Conservation (phyloP, 441 rosid genomes). For the Pelargonium australe region DNA sequence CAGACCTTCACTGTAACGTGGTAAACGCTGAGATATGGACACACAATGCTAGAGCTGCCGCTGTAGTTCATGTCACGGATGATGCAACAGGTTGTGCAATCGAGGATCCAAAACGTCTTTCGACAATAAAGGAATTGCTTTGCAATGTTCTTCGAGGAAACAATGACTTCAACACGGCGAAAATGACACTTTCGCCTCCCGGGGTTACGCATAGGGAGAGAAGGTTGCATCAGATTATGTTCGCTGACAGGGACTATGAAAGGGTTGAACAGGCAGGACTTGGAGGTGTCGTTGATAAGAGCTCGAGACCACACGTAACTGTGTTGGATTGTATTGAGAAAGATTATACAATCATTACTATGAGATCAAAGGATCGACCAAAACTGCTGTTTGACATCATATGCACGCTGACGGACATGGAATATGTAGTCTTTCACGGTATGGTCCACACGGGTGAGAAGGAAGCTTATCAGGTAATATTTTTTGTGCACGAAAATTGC, state of each 20-base stretch:
- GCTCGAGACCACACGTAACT: slow-evolving; percentile 52
- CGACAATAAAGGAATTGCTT: slow-evolving; percentile 56
- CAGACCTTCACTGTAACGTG: slow-evolving; percentile 74
- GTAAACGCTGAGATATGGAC: slow-evolving; percentile 94
- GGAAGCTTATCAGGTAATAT: slow-evolving; percentile 84
- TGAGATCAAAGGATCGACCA: slow-evolving; percentile 87
- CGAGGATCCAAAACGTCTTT: slow-evolving; percentile 51
- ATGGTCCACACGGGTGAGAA: slow-evolving; percentile 60
- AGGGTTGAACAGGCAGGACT: slow-evolving; percentile 31
- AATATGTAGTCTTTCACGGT: slow-evolving; percentile 86
- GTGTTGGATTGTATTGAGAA: slow-evolving; percentile 62
- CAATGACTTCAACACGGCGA: slow-evolving; percentile 54
- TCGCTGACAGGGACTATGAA: slow-evolving; percentile 84
- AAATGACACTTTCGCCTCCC: slow-evolving; percentile 58
- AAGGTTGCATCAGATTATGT: slow-evolving; percentile 90
- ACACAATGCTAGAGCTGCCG: slow-evolving; percentile 86
- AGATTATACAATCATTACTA: slow-evolving; percentile 72
- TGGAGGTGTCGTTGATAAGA: slow-evolving; percentile 27
- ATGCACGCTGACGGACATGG: slow-evolving; percentile 90
- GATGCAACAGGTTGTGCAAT: slow-evolving; percentile 49
- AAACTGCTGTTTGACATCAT: slow-evolving; percentile 81
- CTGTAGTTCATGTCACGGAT: slow-evolving; percentile 78
- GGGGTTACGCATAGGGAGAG: slow-evolving; percentile 65
- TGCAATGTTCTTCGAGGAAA: slow-evolving; percentile 60
- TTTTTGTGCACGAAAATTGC: background rate